Base-by-base conservation (phyloP, 805 yeast genomes). In the Priceomyces medius region DNA sequence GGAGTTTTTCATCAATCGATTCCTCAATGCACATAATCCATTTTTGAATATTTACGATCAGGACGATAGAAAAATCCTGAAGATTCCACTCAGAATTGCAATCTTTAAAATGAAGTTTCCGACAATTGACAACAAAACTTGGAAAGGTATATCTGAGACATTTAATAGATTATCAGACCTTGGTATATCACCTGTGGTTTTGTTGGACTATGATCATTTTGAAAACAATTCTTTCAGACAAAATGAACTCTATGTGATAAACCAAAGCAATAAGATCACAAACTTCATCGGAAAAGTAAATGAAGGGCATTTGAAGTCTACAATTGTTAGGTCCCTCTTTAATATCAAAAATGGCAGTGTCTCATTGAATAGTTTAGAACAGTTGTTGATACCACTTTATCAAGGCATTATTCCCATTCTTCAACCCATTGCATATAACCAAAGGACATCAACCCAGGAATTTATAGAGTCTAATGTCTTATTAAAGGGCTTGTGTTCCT, bases 141-240 rank as follows among this genome's bases (percentile, higher is more conserved):
- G 78, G 55, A 47, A 47, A 14, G 80, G 81, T 0, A 74, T 85
- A 12, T 78, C 81, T 3, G 70, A 72, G 28, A 81, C 88, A 0
- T 59, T 85, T 38, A 64, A 71, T 21, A 65, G 83, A 40, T 64
- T 84, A 55, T 64, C 71, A 10, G 71, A 74, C 39, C 61, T 85
- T 12, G 97, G 97, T 0, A 78, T 85, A 1, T 77, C 84, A 10
- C 95, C 96, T 0, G 64, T 89, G 0, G 71, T 88, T 26, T 64
- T 88, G 2, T 51, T 85, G 20, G 89, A 82, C 66, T 61, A 51
- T 44, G 68, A 58, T 45, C 54, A 46, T 41, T 45, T 59, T n/a
- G 48, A 53, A n/a, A 41, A 48, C 2, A 51, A 46, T 7, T 45
- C 55, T 8, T 69, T 64, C 50, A 66, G 60, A 41, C 45, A 55